Base-by-base conservation (phyloP, 441 rosid species). In the Jatropha multifida region DNA sequence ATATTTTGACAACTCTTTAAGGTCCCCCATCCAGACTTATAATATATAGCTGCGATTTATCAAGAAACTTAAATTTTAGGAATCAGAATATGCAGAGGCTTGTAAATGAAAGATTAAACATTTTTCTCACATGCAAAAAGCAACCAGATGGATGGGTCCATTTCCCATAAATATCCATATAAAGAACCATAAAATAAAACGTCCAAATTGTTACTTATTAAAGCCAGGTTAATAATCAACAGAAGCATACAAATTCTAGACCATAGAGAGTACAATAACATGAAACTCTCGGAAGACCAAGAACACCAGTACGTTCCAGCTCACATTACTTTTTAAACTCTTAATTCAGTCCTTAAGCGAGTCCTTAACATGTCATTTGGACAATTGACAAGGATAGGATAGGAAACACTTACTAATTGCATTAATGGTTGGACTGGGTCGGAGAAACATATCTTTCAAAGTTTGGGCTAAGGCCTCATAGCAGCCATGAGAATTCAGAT, bases 371-470 rank as follows among this genome's bases (percentile, higher is more conserved):
- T 15, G 18, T 72, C 62, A 23, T 55, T 51, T 27, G 15, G 27
- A 71, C 37, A 13, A 75, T 46, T 13, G 11, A 69, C 71, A 49
- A 11, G 49, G 73, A 72, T 59, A 49, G 51, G 72, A 42, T 64
- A 15, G 20, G 61, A 66, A 81, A 79, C 75, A 74, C 89, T 81
- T 69, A 88, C 90, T 55, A 17, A 46, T 52, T 41, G 77, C 44
- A 74, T 66, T 76, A 62, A 55, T 56, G 66, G 78, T 78, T 72
- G 88, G 23, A 64, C 81, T 74, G 70, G 89, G 80, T 65, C 69
- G 81, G 58, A 82, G 79, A 81, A 95, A 95, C 99, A 93, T 95
- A 23, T 87, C 85, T 83, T 90, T 92, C 74, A 95, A 79, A 32
- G 91, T 82, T 69, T 74, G 84, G 27, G 92, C 94, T 79, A 95